Conservation (phyloP, 495 filamentous ascomycete genomes). For the Aspergillus sparsus region DNA sequence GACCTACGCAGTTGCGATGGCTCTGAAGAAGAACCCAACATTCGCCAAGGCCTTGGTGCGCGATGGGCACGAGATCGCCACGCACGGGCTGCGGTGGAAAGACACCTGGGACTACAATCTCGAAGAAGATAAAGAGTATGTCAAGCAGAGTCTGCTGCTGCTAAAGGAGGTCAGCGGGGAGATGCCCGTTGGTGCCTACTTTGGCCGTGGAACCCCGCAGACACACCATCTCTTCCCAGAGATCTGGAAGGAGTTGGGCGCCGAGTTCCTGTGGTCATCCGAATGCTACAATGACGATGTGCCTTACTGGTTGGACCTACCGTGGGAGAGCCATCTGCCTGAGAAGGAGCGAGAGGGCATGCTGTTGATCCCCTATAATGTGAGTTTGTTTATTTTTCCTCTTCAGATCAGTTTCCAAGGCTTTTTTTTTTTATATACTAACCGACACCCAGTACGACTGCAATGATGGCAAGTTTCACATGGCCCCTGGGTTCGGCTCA, state of each 20-base stretch:
- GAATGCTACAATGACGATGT: constrained; percentile 18
- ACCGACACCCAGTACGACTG: constrained; percentile 3
- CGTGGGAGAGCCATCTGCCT: constrained; percentile 6
- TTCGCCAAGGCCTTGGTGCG: constrained; percentile 3
- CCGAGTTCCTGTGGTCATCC: constrained; percentile 7
- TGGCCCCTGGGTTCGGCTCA: constrained; percentile 9
- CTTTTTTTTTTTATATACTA: neutral
- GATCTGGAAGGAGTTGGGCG: constrained; percentile 15
- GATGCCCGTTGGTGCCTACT: constrained; percentile 16
- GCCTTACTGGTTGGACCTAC: constrained; percentile 17
- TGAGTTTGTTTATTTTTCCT: neutral
- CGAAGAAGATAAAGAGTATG: constrained; percentile 12
- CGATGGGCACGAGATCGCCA: constrained; percentile 11
- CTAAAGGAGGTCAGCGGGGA: constrained; percentile 14
- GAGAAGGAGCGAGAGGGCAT: constrained; percentile 16
- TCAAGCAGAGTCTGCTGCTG: neutral
- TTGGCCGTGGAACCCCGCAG: constrained; percentile 14
- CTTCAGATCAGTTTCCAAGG: too few relatives aligned
- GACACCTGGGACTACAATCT: constrained; percentile 10
- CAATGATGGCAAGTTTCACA: constrained; percentile 17
- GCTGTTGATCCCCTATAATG: constrained; percentile 16
- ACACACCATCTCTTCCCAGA: constrained; percentile 13
- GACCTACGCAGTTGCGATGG: constrained; percentile 15
- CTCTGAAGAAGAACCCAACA: constrained; percentile 13
- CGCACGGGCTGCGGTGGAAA: constrained; percentile 5